Conservation (phyloP, 805 yeast genomes). For the Lachancea quebecensis region DNA sequence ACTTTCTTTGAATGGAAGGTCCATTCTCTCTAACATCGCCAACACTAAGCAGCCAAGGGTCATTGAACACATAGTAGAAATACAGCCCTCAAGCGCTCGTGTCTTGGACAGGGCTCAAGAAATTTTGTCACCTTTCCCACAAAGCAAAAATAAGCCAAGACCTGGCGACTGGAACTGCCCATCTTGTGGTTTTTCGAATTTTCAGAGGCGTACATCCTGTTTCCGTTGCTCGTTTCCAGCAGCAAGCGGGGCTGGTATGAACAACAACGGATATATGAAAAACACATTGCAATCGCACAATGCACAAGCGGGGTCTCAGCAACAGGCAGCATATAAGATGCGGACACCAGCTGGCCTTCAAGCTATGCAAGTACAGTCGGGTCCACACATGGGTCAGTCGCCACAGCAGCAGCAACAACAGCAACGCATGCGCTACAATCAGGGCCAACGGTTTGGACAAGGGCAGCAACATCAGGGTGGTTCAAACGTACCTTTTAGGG, state of each 20-base stretch:
- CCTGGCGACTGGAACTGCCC: slow-evolving; percentile 99
- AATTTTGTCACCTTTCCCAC: slow-evolving; percentile 76
- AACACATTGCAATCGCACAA: slow-evolving; percentile 8
- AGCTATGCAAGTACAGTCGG: slow-evolving; percentile 6
- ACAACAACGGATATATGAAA: slow-evolving; percentile 12
- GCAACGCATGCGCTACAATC: slow-evolving; percentile 9
- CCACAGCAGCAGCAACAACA: slow-evolving; percentile 19
- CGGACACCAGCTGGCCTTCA: slow-evolving; percentile 10
- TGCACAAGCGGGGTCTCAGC: slow-evolving; percentile 8
- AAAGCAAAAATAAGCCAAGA: slow-evolving; percentile 77
- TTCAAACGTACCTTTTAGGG: slow-evolving; percentile 79
- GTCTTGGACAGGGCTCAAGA: slow-evolving; percentile 80
- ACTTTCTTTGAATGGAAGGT: slow-evolving; percentile 70
- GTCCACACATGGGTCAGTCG: slow-evolving; percentile 1
- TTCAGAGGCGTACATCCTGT: slow-evolving; percentile 90
- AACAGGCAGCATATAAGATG: slow-evolving; percentile 7
- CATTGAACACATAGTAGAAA: slow-evolving; percentile 65
- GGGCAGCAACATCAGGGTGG: slow-evolving; percentile 29
- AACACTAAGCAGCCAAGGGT: slow-evolving; percentile 32
- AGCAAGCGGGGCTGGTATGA: slow-evolving; percentile 58
- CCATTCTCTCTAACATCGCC: slow-evolving; percentile 31
- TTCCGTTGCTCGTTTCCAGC: slow-evolving; percentile 89
- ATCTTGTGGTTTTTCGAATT: slow-evolving; percentile 89
- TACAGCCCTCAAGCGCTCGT: slow-evolving; percentile 75
- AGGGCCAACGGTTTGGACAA: slow-evolving; percentile 6